Percentiles rank a stretch among this genome's conserved stretches.
phyloP scores from a whole-genome alignment of 2,329 filamentous ascomycete species.

The Aspergillus sp. region DNA sequence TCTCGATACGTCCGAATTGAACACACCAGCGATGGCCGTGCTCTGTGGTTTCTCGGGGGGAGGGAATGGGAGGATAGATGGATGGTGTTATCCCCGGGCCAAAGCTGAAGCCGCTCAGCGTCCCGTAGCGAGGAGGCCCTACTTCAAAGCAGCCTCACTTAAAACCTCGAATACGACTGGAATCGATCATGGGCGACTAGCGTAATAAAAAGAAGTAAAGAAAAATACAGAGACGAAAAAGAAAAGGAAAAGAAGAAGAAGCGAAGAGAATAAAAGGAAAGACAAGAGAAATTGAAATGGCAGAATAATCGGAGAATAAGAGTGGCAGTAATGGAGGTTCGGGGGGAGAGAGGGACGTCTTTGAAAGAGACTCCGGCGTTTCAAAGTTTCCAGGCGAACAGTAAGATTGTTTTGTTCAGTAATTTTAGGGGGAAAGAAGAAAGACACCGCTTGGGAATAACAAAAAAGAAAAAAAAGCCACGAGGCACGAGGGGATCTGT shows the following conservation, averaged over 20 bases:
- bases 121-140: conserved; percentile 5
- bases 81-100: not conserved
- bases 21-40: no score
- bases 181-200: conserved; percentile 12
- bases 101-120: conserved; percentile 7
- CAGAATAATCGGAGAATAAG: not conserved
- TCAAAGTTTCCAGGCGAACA: no score
- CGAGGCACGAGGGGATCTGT: no score
- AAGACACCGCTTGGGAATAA: no score
- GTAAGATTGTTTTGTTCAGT: no score
- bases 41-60: not conserved
- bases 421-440: no score
- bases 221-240: conserved; percentile 6
- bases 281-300: conserved; percentile 3
- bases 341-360: not conserved
- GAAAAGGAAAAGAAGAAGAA: conserved; percentile 8
- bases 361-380: no score
- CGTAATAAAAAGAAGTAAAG: conserved; percentile 8
- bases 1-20: no score
- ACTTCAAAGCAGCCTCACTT: conserved; percentile 2
- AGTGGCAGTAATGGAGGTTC: no score
- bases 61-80: not conserved
- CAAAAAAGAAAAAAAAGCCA: no score
- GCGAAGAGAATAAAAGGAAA: conserved; percentile 5
- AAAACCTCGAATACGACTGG: conserved; percentile 4